Evolutionary conservation across 78 protist species (phyloP).

Genomic region (Protostelium mycophagum): DNA sequence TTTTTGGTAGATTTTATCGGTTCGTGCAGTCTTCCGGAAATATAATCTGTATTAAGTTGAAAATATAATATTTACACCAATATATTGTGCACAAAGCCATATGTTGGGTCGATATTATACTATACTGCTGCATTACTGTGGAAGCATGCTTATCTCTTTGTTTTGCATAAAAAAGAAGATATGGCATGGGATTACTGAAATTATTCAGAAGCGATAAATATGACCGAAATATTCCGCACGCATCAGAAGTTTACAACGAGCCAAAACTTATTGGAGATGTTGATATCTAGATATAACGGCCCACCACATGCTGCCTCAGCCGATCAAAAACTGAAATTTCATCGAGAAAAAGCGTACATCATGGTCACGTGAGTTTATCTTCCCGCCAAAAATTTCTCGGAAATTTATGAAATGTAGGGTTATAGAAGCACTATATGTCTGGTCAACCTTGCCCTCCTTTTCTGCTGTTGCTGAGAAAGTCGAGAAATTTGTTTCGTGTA

Average conservation of each 20-base stretch:
- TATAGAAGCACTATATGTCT: not conserved
- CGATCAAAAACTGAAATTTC: not conserved
- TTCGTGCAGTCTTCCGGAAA: too few species aligned
- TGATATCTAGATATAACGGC: not conserved
- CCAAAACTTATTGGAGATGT: not conserved
- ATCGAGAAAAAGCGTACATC: not conserved
- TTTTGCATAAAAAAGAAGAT: too few species aligned
- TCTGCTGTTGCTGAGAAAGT: not conserved
- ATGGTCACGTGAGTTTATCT: not conserved
- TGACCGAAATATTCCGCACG: not conserved
- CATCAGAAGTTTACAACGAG: not conserved
- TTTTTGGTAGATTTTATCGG: too few species aligned
- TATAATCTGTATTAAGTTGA: too few species aligned
- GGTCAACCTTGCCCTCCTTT: not conserved
- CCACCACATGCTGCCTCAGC: not conserved
- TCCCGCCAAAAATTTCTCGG: not conserved
- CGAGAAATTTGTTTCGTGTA: not conserved
- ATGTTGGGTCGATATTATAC: too few species aligned
- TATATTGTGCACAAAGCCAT: too few species aligned
- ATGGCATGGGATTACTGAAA: not conserved
- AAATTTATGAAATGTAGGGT: not conserved
- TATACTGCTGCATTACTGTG: too few species aligned
- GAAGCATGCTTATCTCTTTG: too few species aligned
- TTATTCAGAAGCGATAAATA: not conserved
- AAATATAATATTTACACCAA: too few species aligned